phyloP scores from a whole-genome alignment of 352 stramenopile genomes.

The Globisporangium irregulare region DNA sequence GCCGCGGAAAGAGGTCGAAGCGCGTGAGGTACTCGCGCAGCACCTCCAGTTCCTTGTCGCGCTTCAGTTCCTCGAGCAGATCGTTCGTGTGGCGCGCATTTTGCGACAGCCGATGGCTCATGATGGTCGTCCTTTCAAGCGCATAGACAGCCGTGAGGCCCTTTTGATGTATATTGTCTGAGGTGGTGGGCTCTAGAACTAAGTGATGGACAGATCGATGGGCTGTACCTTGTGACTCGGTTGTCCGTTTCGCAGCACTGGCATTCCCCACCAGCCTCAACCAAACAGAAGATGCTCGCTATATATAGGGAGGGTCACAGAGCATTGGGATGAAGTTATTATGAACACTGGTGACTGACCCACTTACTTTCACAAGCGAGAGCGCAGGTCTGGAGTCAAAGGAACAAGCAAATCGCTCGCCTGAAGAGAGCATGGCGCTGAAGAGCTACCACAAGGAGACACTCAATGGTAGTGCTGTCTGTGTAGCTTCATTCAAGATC shows the following conservation, averaged over 20 bases:
- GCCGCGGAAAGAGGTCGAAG: conserved; percentile 73
- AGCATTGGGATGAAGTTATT: not conserved
- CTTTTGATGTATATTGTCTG: not conserved
- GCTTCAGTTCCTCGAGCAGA: conserved; percentile 80
- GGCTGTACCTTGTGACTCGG: not conserved
- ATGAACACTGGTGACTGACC: not conserved
- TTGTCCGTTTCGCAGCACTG: conserved; percentile 5
- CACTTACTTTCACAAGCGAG: conserved; percentile 1
- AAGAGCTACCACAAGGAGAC: conserved; percentile 83
- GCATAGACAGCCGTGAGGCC: not conserved
- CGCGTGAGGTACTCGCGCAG: conserved; percentile 81
- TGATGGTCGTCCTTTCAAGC: conserved; percentile 33
- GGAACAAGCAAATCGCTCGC: conserved; percentile 12
- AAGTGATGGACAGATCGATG: not conserved
- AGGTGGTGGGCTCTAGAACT: not conserved
- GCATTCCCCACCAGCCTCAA: not conserved
- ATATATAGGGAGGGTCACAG: not conserved
- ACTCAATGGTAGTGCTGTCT: conserved; percentile 43
- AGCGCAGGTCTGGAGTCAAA: not conserved
- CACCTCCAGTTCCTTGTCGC: conserved; percentile 85
- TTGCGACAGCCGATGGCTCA: conserved; percentile 82
- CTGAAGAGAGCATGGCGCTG: conserved; percentile 36
- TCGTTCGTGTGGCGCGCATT: conserved; percentile 81
- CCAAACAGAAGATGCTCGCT: not conserved
- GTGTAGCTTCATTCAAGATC: no score